These are phyloP conservation scores for Candida glaebosa DNA, from an alignment of 805 yeast genomes.

Conservation along the genomic window DNA sequence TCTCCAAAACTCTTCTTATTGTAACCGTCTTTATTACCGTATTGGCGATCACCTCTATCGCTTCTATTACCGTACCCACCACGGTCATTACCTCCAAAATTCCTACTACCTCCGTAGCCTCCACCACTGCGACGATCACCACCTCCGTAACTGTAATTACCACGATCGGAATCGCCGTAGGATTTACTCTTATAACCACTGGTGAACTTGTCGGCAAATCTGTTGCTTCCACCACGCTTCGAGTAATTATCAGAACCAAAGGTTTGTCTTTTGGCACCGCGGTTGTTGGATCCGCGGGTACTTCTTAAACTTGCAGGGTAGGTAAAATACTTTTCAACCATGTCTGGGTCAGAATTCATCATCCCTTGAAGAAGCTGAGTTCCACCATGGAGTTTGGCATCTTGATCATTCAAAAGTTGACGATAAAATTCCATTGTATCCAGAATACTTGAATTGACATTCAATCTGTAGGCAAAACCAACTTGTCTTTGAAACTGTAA, in stretches of 20 bases:
- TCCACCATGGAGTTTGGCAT: slow-evolving; percentile 10
- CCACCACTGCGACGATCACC: slow-evolving; percentile 7
- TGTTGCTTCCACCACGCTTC: slow-evolving; percentile 5
- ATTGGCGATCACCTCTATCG: slow-evolving; percentile 3
- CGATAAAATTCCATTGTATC: slow-evolving; percentile 28
- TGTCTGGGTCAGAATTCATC: slow-evolving; percentile 7
- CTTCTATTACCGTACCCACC: background rate
- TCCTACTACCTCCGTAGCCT: slow-evolving; percentile 7
- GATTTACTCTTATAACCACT: slow-evolving; percentile 1
- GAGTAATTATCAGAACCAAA: slow-evolving; percentile 12
- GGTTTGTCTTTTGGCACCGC: slow-evolving; percentile 4
- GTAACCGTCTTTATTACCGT: background rate
- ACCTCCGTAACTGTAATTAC: slow-evolving; percentile 15
- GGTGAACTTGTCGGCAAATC: background rate
- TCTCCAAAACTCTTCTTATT: background rate
- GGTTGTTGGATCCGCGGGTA: slow-evolving; percentile 1
- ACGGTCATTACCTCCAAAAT: slow-evolving; percentile 12
- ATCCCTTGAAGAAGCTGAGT: slow-evolving; percentile 3
- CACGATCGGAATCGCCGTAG: background rate
- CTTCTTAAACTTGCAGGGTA: slow-evolving; percentile 21
- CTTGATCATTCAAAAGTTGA: slow-evolving; percentile 15
- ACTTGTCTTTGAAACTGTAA: slow-evolving; percentile 28
- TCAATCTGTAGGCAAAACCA: slow-evolving; percentile 15
- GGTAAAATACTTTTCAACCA: slow-evolving; percentile 17
- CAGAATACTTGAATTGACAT: slow-evolving; percentile 22